phyloP scores from a whole-genome alignment of 768 basidiomycete species.

The Jaapia argillacea region DNA sequence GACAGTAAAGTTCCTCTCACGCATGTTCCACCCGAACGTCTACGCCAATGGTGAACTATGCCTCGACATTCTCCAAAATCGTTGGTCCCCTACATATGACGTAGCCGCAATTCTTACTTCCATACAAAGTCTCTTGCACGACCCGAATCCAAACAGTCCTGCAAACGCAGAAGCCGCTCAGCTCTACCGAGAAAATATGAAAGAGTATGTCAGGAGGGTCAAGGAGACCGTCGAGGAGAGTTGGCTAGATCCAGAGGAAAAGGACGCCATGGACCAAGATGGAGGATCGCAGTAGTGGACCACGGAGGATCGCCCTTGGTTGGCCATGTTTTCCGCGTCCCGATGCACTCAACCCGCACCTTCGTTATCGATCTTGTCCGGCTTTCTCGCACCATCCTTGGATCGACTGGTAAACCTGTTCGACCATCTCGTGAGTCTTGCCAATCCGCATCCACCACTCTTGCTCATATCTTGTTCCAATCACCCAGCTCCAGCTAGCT shows the following conservation, averaged over 20 bases:
- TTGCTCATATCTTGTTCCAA: too few relatives aligned
- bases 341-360: too few relatives aligned
- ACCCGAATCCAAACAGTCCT: slow-evolving; percentile 97
- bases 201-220: slow-evolving; percentile 91
- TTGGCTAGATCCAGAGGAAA: slow-evolving; percentile 77
- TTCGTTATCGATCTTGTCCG: too few relatives aligned
- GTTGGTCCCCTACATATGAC: slow-evolving; percentile 98
- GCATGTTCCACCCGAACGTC: slow-evolving; percentile 99
- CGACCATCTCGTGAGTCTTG: too few relatives aligned
- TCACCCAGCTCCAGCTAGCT: too few relatives aligned
- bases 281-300: too few relatives aligned
- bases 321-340: too few relatives aligned
- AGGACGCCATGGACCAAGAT: slow-evolving; percentile 45
- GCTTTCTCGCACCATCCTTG: too few relatives aligned
- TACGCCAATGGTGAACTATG: slow-evolving; percentile 98
- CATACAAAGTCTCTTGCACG: slow-evolving; percentile 91
- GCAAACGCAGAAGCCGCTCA: slow-evolving; percentile 98
- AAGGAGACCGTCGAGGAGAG: slow-evolving; percentile 92
- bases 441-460: too few relatives aligned
- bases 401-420: too few relatives aligned
- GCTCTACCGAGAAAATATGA: slow-evolving; percentile 95
- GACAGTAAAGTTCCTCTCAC: slow-evolving; percentile 90
- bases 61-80: slow-evolving; percentile 95
- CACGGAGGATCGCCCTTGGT: too few relatives aligned
- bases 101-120: slow-evolving; percentile 96